These are phyloP conservation scores for Salvia rosmarinus DNA, from an alignment of 257 asterid genomes.

Conservation along the genomic window DNA sequence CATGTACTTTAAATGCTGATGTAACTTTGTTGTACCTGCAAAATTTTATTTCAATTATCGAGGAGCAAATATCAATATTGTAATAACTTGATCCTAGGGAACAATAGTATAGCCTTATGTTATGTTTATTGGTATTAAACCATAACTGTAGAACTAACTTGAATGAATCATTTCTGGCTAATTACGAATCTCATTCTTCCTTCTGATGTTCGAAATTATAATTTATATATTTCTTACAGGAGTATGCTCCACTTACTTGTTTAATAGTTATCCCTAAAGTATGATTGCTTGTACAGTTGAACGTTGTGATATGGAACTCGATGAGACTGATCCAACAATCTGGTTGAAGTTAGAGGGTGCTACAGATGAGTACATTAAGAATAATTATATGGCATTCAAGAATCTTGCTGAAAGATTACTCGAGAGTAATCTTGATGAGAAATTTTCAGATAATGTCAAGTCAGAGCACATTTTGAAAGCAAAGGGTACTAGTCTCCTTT, in stretches of 20 bases:
- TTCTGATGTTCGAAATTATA: conserved; percentile 15
- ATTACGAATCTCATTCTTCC: background rate
- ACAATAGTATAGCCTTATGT: conserved; percentile 7
- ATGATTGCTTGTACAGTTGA: conserved; percentile 63
- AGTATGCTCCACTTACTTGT: background rate
- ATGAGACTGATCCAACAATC: conserved; percentile 93
- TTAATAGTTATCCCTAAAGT: conserved; percentile 23
- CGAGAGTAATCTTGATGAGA: conserved; percentile 79
- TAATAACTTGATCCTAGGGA: background rate
- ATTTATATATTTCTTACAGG: conserved; percentile 20
- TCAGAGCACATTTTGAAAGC: conserved; percentile 55
- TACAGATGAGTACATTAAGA: conserved; percentile 78
- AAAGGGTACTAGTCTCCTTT: conserved; percentile 52
- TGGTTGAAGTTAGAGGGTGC: conserved; percentile 91
- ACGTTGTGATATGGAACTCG: conserved; percentile 98
- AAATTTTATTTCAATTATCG: background rate
- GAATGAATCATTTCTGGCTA: background rate
- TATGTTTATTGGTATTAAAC: background rate
- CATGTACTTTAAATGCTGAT: background rate
- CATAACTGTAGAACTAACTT: background rate
- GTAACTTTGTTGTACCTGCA: background rate
- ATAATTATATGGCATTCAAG: conserved; percentile 66
- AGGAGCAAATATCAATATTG: background rate
- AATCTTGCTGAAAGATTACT: conserved; percentile 76
- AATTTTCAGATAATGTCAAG: conserved; percentile 57